These are phyloP conservation scores for Tremella mesenterica DNA, from an alignment of 768 basidiomycete species.

Conservation along the genomic window DNA sequence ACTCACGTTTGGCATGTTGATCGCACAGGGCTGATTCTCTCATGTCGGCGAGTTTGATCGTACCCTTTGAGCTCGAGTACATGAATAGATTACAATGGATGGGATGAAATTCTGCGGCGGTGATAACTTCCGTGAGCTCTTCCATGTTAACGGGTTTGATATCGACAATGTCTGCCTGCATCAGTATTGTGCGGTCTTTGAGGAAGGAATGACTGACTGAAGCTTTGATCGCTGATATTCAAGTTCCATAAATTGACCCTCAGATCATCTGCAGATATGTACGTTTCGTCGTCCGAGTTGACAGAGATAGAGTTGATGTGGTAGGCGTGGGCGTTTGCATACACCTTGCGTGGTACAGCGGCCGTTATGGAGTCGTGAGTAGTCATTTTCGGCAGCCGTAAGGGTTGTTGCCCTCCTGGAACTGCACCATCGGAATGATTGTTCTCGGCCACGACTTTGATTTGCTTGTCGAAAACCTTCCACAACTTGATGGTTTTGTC, in stretches of 20 bases:
- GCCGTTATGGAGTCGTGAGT: conserved; percentile 97
- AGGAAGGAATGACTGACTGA: conserved; percentile 59
- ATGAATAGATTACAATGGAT: conserved; percentile 96
- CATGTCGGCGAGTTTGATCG: conserved; percentile 99
- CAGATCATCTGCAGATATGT: conserved; percentile 97
- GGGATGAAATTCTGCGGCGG: conserved; percentile 98
- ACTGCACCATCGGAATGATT: conserved; percentile 59
- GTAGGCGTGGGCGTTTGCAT: conserved; percentile 97
- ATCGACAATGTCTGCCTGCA: conserved; percentile 84
- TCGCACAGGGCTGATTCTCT: conserved; percentile 95
- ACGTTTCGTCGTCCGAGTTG: conserved; percentile 98
- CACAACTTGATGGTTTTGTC: conserved; percentile 99
- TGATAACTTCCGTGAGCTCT: conserved; percentile 98
- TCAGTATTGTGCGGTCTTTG: background rate
- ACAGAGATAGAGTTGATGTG: conserved; percentile 99
- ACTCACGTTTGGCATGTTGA: conserved; percentile 85
- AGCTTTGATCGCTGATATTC: conserved; percentile 96
- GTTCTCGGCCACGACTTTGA: conserved; percentile 92
- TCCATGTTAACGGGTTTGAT: conserved; percentile 99
- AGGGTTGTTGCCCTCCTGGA: conserved; percentile 28
- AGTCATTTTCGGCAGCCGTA: conserved; percentile 75
- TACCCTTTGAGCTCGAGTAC: conserved; percentile 99
- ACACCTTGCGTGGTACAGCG: conserved; percentile 95
- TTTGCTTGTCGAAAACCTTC: conserved; percentile 99
- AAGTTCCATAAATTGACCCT: conserved; percentile 98